These are phyloP conservation scores for Rhododendron williamsianum DNA, from an alignment of 148 eudicot genomes.

Conservation along the genomic window DNA sequence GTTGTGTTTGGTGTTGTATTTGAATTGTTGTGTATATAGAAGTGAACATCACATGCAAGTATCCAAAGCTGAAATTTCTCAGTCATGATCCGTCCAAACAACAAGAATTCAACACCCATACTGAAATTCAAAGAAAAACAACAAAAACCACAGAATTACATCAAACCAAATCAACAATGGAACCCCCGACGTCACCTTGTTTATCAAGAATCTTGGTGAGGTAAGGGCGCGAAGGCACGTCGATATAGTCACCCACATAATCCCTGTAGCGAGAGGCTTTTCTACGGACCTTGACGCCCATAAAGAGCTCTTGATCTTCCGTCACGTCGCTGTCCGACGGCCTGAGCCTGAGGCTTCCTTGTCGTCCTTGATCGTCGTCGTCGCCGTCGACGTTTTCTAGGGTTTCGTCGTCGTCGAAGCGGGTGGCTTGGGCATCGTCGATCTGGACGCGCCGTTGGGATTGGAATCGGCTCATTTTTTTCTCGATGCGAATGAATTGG, in stretches of 20 bases:
- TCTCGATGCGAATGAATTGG: not conserved
- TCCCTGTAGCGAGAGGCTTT: slow-evolving; percentile 51
- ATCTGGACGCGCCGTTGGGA: slow-evolving; percentile 32
- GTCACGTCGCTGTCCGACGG: slow-evolving; percentile 25
- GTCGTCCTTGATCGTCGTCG: slow-evolving; percentile 5
- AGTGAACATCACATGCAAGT: not conserved
- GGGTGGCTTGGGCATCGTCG: slow-evolving; percentile 19
- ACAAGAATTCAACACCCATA: not conserved
- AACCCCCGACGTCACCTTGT: slow-evolving; percentile 46
- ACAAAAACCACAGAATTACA: not conserved
- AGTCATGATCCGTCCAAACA: not conserved
- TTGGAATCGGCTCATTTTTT: slow-evolving; percentile 21
- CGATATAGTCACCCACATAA: slow-evolving; percentile 65
- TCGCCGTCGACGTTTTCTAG: slow-evolving; percentile 11
- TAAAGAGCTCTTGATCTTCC: slow-evolving; percentile 60
- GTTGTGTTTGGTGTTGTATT: no score
- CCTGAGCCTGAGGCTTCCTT: slow-evolving; percentile 15
- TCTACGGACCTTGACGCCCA: slow-evolving; percentile 64
- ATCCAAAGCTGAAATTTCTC: not conserved
- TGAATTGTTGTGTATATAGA: no score
- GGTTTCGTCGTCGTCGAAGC: slow-evolving; percentile 23
- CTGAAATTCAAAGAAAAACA: not conserved
- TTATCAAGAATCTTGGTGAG: slow-evolving; percentile 68
- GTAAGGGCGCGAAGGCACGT: slow-evolving; percentile 53
- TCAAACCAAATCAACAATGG: not conserved